phyloP scores from a whole-genome alignment of 176 grass and related monocot species.

The Pontederia crassipes region DNA sequence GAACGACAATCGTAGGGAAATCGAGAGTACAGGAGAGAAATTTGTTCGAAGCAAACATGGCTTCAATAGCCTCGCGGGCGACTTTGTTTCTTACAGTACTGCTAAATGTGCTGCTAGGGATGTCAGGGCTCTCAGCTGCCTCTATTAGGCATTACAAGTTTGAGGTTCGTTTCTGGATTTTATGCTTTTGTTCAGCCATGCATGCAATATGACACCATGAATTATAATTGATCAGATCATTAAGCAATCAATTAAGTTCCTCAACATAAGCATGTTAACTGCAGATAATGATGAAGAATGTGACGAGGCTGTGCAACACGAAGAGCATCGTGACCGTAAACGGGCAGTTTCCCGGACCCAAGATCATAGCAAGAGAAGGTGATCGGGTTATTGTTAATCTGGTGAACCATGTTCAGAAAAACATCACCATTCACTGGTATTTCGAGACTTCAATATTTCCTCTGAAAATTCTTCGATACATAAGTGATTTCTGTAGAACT shows the following conservation, averaged over 20 bases:
- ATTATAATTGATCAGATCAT: not conserved
- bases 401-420: conserved; percentile 4
- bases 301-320: conserved; percentile 6
- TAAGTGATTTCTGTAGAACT: too few species aligned
- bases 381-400: conserved; percentile 6
- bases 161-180: not conserved
- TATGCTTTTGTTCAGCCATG: not conserved
- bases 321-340: conserved; percentile 20
- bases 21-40: not conserved
- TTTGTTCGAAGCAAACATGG: not conserved
- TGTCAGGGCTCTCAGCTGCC: not conserved
- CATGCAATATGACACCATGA: not conserved
- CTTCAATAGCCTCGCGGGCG: not conserved
- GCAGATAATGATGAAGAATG: conserved; percentile 1
- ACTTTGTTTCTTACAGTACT: not conserved
- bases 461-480: too few species aligned
- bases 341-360: conserved; percentile 14
- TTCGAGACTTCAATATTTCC: too few species aligned
- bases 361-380: conserved; percentile 6
- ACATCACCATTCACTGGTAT: conserved; percentile 17
- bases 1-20: not conserved
- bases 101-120: not conserved
- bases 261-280: not conserved
- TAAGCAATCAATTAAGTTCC: too few species aligned
- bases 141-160: conserved; percentile 9